Percentiles rank a stretch among this genome's conserved stretches.
Conservation (phyloP, 2,329 filamentous ascomycete genomes). For the Colletotrichum liaoningense region DNA sequence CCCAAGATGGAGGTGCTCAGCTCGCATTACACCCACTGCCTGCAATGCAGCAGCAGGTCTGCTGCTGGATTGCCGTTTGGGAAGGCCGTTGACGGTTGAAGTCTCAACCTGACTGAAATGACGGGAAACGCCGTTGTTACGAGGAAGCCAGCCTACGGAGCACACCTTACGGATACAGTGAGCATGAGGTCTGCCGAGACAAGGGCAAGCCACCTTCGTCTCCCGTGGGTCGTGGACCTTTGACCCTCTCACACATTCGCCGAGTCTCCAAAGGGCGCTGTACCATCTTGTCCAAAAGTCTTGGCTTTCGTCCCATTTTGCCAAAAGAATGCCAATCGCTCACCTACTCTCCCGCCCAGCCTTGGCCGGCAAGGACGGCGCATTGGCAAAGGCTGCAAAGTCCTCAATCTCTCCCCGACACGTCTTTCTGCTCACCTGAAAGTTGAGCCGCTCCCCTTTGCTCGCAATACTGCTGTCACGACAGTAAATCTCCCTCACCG, state of each 20-base stretch:
- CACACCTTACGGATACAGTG: background rate
- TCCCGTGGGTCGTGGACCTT: background rate
- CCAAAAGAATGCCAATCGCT: conserved; percentile 29
- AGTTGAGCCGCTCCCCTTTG: background rate
- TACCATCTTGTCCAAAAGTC: conserved; percentile 7
- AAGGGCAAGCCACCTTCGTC: background rate
- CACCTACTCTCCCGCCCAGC: conserved; percentile 25
- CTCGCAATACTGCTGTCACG: background rate
- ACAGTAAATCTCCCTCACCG: background rate
- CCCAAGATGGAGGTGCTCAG: background rate
- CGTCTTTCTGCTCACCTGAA: conserved; percentile 1
- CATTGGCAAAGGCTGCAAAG: conserved; percentile 17
- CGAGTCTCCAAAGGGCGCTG: background rate
- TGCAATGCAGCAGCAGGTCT: background rate
- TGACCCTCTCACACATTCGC: background rate
- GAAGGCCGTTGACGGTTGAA: background rate
- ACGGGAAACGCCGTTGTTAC: background rate
- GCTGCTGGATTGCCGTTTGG: background rate
- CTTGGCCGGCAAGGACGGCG: conserved; percentile 35
- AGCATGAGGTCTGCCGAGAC: background rate
- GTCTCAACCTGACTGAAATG: background rate
- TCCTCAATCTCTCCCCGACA: conserved; percentile 6
- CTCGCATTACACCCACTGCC: background rate
- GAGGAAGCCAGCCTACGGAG: background rate
- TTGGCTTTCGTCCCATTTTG: conserved; percentile 26